Conservation (phyloP, 805 yeast genomes). For the Priceomyces melissophilus region DNA sequence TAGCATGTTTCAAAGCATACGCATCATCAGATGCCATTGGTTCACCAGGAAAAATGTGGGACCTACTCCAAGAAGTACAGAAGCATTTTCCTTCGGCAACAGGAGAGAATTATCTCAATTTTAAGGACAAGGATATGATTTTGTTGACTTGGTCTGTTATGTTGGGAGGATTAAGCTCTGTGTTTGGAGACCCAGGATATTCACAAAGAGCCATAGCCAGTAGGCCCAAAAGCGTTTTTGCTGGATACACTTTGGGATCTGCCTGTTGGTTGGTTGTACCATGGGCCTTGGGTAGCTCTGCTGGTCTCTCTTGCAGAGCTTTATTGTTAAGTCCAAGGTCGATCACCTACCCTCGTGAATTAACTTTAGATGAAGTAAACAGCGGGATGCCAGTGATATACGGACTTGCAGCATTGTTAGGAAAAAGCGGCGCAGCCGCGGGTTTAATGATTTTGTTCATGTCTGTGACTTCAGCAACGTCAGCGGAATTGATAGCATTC, state of each 20-base stretch:
- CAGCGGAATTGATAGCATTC: conserved; percentile 41
- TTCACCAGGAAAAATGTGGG: conserved; percentile 22
- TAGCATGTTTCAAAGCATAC: conserved; percentile 20
- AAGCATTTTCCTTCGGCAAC: conserved; percentile 1
- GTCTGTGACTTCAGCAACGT: conserved; percentile 40
- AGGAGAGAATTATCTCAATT: conserved; percentile 1
- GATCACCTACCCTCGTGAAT: conserved; percentile 7
- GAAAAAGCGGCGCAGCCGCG: conserved; percentile 25
- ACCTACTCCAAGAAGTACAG: conserved; percentile 27
- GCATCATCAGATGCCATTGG: conserved; percentile 18
- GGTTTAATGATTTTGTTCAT: conserved; percentile 33
- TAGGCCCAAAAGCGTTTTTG: conserved; percentile 17
- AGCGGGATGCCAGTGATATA: conserved; percentile 21
- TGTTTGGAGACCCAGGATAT: conserved; percentile 19
- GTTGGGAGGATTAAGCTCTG: conserved; percentile 4
- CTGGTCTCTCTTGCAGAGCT: conserved; percentile 40
- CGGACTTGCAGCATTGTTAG: conserved; percentile 19
- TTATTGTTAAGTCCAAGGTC: conserved; percentile 18
- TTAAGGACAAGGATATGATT: conserved; percentile 8
- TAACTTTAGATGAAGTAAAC: conserved; percentile 14
- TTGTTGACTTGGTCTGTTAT: conserved; percentile 7
- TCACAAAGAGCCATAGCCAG: conserved; percentile 24
- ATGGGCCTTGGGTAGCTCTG: conserved; percentile 21
- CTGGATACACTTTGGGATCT: conserved; percentile 25
- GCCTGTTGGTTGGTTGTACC: conserved; percentile 36